phyloP scores from a whole-genome alignment of 2,329 filamentous ascomycete genomes.

The Pseudopyrenochaeta lycopersici region DNA sequence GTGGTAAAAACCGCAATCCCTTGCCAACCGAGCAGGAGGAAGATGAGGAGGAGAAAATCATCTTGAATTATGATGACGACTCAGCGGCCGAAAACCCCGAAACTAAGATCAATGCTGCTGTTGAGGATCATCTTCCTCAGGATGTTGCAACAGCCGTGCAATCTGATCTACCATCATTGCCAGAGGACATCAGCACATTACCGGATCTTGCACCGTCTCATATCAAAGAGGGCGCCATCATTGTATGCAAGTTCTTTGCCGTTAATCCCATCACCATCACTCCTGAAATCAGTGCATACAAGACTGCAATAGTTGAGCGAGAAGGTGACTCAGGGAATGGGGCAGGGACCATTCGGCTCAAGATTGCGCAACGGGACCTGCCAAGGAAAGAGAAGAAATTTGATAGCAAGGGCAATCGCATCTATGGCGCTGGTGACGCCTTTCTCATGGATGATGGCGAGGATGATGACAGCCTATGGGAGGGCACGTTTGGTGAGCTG shows the following conservation, averaged over 20 bases:
- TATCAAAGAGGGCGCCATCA: slow-evolving; percentile 67
- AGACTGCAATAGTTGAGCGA: slow-evolving; percentile 68
- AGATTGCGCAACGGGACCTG: slow-evolving; percentile 75
- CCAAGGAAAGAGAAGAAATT: slow-evolving; percentile 65
- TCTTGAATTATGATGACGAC: slow-evolving; percentile 46
- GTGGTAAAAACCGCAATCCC: slow-evolving; percentile 47
- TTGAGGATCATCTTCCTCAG: slow-evolving; percentile 47
- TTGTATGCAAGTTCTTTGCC: slow-evolving; percentile 72
- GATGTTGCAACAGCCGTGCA: slow-evolving; percentile 55
- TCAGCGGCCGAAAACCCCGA: slow-evolving; percentile 30
- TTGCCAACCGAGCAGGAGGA: slow-evolving; percentile 55
- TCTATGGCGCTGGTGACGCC: slow-evolving; percentile 71
- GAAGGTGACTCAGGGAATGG: slow-evolving; percentile 55
- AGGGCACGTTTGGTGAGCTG: slow-evolving; percentile 38
- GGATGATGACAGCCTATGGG: slow-evolving; percentile 27
- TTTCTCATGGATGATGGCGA: slow-evolving; percentile 40
- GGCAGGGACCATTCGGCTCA: slow-evolving; percentile 65
- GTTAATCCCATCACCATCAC: slow-evolving; percentile 68
- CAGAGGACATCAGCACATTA: slow-evolving; percentile 65
- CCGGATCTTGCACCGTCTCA: slow-evolving; percentile 60
- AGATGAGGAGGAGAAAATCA: slow-evolving; percentile 39
- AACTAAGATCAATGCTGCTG: slow-evolving; percentile 28
- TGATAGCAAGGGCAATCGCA: slow-evolving; percentile 74
- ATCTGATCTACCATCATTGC: slow-evolving; percentile 71
- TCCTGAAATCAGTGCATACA: slow-evolving; percentile 70